Base-by-base conservation (phyloP, 805 yeast species). In the Suhomyces emberorum region DNA sequence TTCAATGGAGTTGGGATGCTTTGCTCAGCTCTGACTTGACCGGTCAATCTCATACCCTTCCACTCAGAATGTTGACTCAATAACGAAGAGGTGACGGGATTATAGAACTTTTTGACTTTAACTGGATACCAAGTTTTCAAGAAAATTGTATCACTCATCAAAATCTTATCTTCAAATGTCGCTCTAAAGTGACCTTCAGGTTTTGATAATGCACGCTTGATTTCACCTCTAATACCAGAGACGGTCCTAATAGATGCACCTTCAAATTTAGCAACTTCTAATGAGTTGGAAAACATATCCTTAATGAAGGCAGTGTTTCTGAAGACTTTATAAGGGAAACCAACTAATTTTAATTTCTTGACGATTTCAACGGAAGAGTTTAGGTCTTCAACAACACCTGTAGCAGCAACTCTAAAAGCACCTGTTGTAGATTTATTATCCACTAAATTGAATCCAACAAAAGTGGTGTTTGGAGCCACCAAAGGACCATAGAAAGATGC, bases 101-200 rank as follows among this genome's bases (percentile, higher is more conserved):
- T 95, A 63, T 91, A 95, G 63, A 88, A 93, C 59, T 80, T 80
- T 61, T 91, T 83, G 11, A 93, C 85, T 46, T 76, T 80, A 25
- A 93, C 95, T 2, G 98, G 98, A 58, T 88, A 89, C 98, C 98
- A 93, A 3, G 98, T 89, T 57, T 95, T 81, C 57, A 93, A 67
- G 51, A 91, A 81, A 11, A 93, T 76, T 37, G 87, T 83, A 61
- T 93, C 98, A 47, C 93, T 83, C 81, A 93, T 73, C 37, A 91
- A 72, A 25, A 91, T 77, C 64, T 89, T 91, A 59, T 93, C 99
- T 62, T 93, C 99, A 61, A 93, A 93, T 1, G 97, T 81, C 9
- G 98, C 99, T 57, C 99, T 79, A 71, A 75, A 95, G 59, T 84
- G 81, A 9, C 99, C 99, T 34, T 91, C 98, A 0, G 97, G 96